Evolutionary conservation across 495 filamentous ascomycete genomes (phyloP), one percentile per base, ranked within the genome.

Genomic region (Penicillium goetzii): DNA sequence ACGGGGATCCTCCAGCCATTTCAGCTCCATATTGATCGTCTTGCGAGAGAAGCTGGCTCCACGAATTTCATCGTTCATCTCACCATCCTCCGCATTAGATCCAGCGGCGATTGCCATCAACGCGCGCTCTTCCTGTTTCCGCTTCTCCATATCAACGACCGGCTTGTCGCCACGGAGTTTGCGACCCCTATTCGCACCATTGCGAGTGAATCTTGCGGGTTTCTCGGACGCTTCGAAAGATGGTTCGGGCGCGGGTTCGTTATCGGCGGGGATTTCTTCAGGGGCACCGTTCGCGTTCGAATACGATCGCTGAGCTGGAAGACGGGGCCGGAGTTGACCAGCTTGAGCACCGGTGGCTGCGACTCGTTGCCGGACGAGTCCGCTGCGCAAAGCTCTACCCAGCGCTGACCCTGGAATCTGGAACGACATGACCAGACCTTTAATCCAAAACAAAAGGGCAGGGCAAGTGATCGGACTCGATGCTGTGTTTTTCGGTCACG

Each of bases 1-100:
- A 26, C 84, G 70, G 7, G 89, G 90, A 71, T 97, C 91, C 33
- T 76, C 73, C 56, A 91, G 66, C 74, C 85, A 89, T 64, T 80
- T 72, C 53, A 96, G 65, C 61, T 92, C 88, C 68, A 79, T 72
- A 28, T 76, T 58, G 52, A 84, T 62, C 11, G 64, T 67, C 50
- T 67, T 74, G 26, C 30, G 45, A 11, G 63, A 62, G 58, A 72
- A 55, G 10, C 52, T 55, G 32, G 52, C 52, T 14, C 52, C 33
- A 34, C 52, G 52, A 6, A 34, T 55, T 15, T 36, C 52, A 21
- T 55, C 52, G 14, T 55, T 66, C 19, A 32, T 56, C 14, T 26
- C 23, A 38, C 38, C 53, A 26, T 15, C 21, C 32, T 23, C 9
- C 4, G 33, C 10, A 17, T 21, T 38, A 8, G 62, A 61, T 14